Conservation (phyloP, 371 early-diverging fungal genomes). For the Phascolomyces articulosus region DNA sequence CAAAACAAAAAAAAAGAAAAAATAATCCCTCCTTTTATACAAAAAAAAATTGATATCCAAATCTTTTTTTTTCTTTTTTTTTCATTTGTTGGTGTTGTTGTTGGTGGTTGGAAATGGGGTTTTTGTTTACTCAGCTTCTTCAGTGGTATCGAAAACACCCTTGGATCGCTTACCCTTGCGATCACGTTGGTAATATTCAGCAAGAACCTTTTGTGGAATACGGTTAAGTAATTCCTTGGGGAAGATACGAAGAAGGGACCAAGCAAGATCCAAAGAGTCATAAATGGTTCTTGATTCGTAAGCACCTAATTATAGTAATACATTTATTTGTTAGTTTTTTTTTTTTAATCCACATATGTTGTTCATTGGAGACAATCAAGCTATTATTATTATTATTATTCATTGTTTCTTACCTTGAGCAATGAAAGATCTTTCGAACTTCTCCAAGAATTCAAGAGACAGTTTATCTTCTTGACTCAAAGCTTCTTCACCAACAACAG, state of each 20-base stretch:
- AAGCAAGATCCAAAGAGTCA: slow-evolving; percentile 98
- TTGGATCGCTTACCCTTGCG: slow-evolving; percentile 63
- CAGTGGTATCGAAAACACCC: slow-evolving; percentile 53
- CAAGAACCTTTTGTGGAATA: slow-evolving; percentile 96
- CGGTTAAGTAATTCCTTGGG: slow-evolving; percentile 99
- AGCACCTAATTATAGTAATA: slow-evolving; percentile 45
- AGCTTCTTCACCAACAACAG: slow-evolving; percentile 99
- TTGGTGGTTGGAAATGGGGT: no score
- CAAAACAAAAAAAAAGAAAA: slow-evolving; percentile 2
- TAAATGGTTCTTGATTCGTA: slow-evolving; percentile 98
- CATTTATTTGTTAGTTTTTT: no score
- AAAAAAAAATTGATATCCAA: not conserved
- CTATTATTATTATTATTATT: no score
- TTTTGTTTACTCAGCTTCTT: slow-evolving; percentile 32
- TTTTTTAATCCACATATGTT: no score
- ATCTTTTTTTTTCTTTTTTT: not conserved
- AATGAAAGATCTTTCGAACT: slow-evolving; percentile 99
- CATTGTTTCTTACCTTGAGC: slow-evolving; percentile 96
- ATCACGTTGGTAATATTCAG: slow-evolving; percentile 94
- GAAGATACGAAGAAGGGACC: slow-evolving; percentile 99
- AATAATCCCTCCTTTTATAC: slow-evolving; percentile 7
- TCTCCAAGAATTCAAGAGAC: slow-evolving; percentile 98
- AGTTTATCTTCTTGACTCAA: slow-evolving; percentile 98
- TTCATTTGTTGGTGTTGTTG: not conserved
- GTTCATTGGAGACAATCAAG: no score